phyloP scores from a whole-genome alignment of 2,329 filamentous ascomycete species.

The Keithomyces neogunnii region DNA sequence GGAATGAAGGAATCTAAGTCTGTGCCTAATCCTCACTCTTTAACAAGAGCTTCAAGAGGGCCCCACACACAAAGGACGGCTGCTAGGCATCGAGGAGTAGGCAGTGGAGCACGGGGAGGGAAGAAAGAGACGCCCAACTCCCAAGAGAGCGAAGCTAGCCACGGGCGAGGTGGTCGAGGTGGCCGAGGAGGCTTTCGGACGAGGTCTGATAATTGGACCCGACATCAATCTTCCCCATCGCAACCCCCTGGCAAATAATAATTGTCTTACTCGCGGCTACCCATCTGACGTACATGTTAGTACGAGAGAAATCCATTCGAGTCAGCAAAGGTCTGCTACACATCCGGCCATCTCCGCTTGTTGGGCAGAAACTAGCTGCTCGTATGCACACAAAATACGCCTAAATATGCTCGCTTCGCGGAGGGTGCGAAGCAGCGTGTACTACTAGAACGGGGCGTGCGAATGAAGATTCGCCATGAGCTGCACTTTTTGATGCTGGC shows the following conservation, averaged over 20 bases:
- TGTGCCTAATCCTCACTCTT: constrained; percentile 28
- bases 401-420: constrained; percentile 8
- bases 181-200: constrained; percentile 32
- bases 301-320: not conserved
- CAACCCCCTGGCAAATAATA: constrained; percentile 4
- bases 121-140: constrained; percentile 25
- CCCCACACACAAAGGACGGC: constrained; percentile 8
- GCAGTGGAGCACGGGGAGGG: constrained; percentile 20
- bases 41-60: constrained; percentile 22
- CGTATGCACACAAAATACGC: constrained; percentile 5
- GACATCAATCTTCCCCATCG: constrained; percentile 13
- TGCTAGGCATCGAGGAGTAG: constrained; percentile 21
- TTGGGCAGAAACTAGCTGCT: not conserved
- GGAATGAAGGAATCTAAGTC: constrained; percentile 30
- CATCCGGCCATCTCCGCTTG: not conserved
- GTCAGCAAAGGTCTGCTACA: not conserved
- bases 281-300: not conserved
- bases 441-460: constrained; percentile 11
- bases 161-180: constrained; percentile 18
- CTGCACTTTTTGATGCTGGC: constrained; percentile 8
- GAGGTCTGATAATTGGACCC: constrained; percentile 33
- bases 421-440: constrained; percentile 11
- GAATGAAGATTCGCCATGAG: constrained; percentile 9
- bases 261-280: not conserved
- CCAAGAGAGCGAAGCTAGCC: constrained; percentile 15